A percentile compares a stretch with the other conserved stretches of the same genome.
phyloP scores from a whole-genome alignment of 768 basidiomycete species.

The Cantharellus cinnabarinus region DNA sequence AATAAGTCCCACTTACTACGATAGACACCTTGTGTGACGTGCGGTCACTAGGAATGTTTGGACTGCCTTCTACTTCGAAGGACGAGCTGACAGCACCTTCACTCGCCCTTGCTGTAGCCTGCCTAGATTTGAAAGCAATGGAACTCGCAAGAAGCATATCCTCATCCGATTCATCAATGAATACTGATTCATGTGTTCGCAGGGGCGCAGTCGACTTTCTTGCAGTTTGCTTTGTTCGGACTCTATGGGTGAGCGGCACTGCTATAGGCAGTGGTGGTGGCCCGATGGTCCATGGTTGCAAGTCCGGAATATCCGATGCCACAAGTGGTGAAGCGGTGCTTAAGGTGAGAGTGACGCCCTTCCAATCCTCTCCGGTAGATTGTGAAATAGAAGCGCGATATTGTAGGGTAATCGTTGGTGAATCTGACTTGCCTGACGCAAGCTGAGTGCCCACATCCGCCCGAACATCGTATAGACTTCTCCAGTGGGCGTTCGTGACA shows the following conservation, averaged over 20 bases:
- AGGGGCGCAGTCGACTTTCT: too few relatives aligned
- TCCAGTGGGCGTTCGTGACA: constrained; percentile 8
- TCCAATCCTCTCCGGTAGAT: constrained; percentile 11
- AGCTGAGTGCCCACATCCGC: constrained; percentile 3
- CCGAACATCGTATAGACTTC: constrained; percentile 10
- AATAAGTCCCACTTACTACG: background rate
- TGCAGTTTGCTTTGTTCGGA: too few relatives aligned
- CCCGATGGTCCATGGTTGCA: constrained; percentile 7
- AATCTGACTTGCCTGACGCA: background rate
- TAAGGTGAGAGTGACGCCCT: constrained; percentile 6
- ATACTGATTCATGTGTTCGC: background rate
- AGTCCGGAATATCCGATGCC: constrained; percentile 6
- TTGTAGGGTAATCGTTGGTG: constrained; percentile 3
- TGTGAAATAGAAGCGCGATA: constrained; percentile 11
- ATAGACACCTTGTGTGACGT: constrained; percentile 9
- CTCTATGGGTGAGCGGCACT: too few relatives aligned
- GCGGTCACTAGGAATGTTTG: constrained; percentile 7
- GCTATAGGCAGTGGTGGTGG: background rate
- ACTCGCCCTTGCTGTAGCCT: background rate
- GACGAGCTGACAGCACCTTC: background rate
- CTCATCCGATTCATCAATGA: background rate
- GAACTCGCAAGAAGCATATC: background rate
- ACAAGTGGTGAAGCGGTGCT: constrained; percentile 9
- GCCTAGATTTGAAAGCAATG: background rate
- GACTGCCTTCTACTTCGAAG: constrained; percentile 8